A percentile compares a stretch with the other conserved stretches of the same genome.
Evolutionary conservation across 2,329 filamentous ascomycete species (phyloP).

Genomic region (Chaetomium globosum): DNA sequence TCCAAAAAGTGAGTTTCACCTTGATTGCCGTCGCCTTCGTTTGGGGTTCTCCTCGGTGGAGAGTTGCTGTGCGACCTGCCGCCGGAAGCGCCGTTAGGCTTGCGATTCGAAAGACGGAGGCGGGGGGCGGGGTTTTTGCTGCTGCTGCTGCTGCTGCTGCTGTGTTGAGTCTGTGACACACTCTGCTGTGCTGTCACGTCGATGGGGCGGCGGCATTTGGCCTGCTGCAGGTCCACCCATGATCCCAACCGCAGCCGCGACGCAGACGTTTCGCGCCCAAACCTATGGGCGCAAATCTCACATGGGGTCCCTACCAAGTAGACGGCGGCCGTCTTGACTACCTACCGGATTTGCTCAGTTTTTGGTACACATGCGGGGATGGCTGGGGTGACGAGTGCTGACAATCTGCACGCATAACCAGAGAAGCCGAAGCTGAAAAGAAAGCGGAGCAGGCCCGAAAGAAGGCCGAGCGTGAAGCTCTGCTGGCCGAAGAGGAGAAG

Average conservation of each 20-base stretch:
- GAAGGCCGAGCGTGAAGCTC: constrained; percentile 87
- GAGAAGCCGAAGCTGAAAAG: constrained; percentile 82
- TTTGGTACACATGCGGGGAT: constrained; percentile 16
- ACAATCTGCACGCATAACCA: constrained; percentile 44
- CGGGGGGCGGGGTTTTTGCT: background rate
- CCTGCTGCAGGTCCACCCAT: constrained; percentile 16
- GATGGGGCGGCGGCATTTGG: constrained; percentile 1
- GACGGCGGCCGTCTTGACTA: background rate
- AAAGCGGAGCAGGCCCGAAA: constrained; percentile 80
- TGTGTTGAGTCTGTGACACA: constrained; percentile 12
- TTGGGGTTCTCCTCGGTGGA: background rate
- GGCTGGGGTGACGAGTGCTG: constrained; percentile 23
- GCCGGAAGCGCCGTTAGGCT: constrained; percentile 3
- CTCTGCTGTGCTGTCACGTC: constrained; percentile 12
- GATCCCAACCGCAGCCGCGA: background rate
- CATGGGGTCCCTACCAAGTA: background rate
- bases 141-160: background rate
- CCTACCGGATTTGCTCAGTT: background rate
- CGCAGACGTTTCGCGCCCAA: background rate
- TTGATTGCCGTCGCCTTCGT: background rate
- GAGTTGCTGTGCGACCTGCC: constrained; percentile 19
- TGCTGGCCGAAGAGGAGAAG: constrained; percentile 81
- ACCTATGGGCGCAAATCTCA: background rate
- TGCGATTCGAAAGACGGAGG: background rate
- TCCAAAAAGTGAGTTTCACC: constrained; percentile 74